phyloP scores from a whole-genome alignment of 331 rosid genomes.

The Malus hybrid region DNA sequence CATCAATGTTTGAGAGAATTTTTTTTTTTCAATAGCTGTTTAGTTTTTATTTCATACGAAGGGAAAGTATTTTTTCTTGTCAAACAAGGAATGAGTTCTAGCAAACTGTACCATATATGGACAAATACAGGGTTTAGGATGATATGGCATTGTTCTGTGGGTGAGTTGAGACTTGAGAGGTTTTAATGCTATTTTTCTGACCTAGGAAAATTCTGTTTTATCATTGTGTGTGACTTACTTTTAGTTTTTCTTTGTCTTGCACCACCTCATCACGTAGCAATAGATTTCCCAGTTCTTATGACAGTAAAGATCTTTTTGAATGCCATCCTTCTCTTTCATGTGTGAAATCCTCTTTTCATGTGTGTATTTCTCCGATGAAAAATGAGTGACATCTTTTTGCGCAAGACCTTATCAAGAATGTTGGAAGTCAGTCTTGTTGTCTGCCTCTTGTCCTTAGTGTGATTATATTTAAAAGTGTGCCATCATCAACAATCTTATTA shows the following conservation, averaged over 20 bases:
- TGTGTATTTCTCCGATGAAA: neutral
- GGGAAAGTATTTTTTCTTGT: neutral
- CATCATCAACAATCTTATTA: constrained; percentile 17
- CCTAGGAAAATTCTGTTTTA: neutral
- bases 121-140: neutral
- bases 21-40: neutral
- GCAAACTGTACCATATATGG: neutral
- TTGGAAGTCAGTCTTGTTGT: neutral
- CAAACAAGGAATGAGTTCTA: neutral
- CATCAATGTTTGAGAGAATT: neutral
- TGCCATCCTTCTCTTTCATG: neutral
- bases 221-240: neutral
- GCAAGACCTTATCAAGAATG: neutral
- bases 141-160: neutral
- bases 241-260: neutral
- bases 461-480: constrained; percentile 9
- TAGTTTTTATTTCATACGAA: neutral
- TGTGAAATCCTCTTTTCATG: neutral
- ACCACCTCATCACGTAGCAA: neutral
- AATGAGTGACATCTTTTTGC: neutral
- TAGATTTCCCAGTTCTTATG: neutral
- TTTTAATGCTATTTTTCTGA: neutral
- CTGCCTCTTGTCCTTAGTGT: neutral
- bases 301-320: neutral
- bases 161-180: neutral